Conservation (phyloP, 495 filamentous ascomycete genomes). For the Ramalina intermedia region DNA sequence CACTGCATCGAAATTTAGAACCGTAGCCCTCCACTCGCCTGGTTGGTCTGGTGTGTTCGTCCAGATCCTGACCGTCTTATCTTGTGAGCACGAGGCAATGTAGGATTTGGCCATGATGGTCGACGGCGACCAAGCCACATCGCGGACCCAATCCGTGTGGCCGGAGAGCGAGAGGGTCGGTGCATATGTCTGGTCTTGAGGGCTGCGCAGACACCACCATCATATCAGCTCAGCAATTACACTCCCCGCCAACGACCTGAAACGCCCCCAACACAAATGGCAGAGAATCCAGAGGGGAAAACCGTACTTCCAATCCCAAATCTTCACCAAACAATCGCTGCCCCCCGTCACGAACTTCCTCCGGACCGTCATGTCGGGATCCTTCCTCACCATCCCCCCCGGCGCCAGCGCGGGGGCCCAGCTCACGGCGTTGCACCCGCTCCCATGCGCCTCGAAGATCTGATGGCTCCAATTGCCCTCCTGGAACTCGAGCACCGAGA, state of each 20-base stretch:
- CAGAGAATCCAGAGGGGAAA: background rate
- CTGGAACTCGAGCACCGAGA: constrained; percentile 87
- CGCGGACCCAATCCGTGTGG: constrained; percentile 94
- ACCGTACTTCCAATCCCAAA: constrained; percentile 59
- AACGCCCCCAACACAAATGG: background rate
- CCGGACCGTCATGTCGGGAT: constrained; percentile 40
- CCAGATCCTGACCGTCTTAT: constrained; percentile 96
- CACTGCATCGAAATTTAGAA: constrained; percentile 71
- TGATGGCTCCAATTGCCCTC: constrained; percentile 77
- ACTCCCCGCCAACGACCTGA: background rate
- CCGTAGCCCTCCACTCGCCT: constrained; percentile 65
- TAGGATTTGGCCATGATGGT: constrained; percentile 88
- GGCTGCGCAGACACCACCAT: constrained; percentile 17
- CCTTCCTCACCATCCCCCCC: constrained; percentile 62
- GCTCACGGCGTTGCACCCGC: constrained; percentile 85
- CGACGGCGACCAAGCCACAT: constrained; percentile 83
- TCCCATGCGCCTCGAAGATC: constrained; percentile 80
- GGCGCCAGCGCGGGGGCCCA: constrained; percentile 80
- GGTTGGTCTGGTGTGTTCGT: constrained; percentile 51
- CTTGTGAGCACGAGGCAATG: constrained; percentile 87
- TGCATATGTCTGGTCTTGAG: constrained; percentile 40
- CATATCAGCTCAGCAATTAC: background rate
- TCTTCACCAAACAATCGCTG: constrained; percentile 79
- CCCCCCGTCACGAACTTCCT: constrained; percentile 87
- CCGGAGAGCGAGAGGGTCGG: constrained; percentile 45